phyloP scores from a whole-genome alignment of 306 rosid species.

The Quercus aquifolioides region DNA sequence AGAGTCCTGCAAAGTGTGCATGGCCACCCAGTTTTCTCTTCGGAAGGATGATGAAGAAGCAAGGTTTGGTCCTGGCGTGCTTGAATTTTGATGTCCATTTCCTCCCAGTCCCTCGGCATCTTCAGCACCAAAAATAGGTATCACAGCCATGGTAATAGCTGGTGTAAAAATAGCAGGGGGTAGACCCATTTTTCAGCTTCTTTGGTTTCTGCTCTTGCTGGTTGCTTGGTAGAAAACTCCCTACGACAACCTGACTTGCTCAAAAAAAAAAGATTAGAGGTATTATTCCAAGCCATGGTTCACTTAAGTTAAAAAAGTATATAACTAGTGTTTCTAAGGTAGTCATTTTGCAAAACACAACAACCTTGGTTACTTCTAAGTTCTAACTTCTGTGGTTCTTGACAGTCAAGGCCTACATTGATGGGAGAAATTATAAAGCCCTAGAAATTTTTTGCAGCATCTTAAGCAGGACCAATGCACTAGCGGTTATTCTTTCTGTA shows the following conservation, averaged over 20 bases:
- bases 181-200: slow-evolving; percentile 46
- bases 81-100: slow-evolving; percentile 48
- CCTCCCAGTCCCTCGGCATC: slow-evolving; percentile 49
- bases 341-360: neutral
- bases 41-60: slow-evolving; percentile 42
- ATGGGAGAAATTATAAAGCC: neutral
- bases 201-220: slow-evolving; percentile 58
- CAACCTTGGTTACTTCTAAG: too few relatives aligned
- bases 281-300: slow-evolving; percentile 12
- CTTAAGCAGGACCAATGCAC: neutral
- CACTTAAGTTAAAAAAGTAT: neutral
- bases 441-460: neutral
- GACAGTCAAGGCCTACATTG: neutral
- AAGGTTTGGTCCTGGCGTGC: slow-evolving; percentile 34
- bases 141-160: slow-evolving; percentile 24
- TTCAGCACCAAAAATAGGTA: slow-evolving; percentile 42
- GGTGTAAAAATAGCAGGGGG: slow-evolving; percentile 21
- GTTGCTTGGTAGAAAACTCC: slow-evolving; percentile 70
- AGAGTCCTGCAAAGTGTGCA: slow-evolving; percentile 56
- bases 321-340: neutral
- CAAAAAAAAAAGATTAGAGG: neutral
- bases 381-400: neutral
- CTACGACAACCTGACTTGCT: slow-evolving; percentile 67
- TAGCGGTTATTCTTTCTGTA: neutral
- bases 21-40: slow-evolving; percentile 74